Evolutionary conservation across 1,284 basidiomycete genomes (phyloP).

Genomic region (Thecaphora thlaspeos): DNA sequence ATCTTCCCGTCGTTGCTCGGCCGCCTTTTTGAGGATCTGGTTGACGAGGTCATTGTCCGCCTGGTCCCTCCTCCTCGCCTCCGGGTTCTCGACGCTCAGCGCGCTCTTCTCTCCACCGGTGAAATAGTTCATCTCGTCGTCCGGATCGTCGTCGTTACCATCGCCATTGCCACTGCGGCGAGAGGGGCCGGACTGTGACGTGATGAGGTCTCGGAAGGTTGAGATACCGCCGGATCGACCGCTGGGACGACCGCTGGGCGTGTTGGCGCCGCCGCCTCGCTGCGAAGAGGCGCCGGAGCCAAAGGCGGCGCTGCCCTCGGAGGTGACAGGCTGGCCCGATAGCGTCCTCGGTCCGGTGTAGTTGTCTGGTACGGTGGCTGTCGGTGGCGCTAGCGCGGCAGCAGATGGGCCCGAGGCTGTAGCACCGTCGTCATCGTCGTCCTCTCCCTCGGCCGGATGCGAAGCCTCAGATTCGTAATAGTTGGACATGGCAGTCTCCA

Average conservation of each 20-base stretch:
- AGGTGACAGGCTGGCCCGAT: constrained; percentile 52
- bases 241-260: constrained; percentile 9
- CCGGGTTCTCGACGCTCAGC: constrained; percentile 82
- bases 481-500: constrained; percentile 57
- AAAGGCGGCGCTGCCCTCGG: background rate
- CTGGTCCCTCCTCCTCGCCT: constrained; percentile 60
- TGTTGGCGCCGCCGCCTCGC: constrained; percentile 1
- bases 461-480: constrained; percentile 54
- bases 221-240: constrained; percentile 50
- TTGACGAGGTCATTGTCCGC: constrained; percentile 72
- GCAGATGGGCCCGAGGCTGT: constrained; percentile 4
- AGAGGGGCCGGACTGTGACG: constrained; percentile 10
- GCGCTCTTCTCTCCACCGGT: constrained; percentile 67
- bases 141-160: constrained; percentile 41
- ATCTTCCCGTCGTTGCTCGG: constrained; percentile 64
- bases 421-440: constrained; percentile 3
- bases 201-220: constrained; percentile 56
- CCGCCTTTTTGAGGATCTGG: constrained; percentile 74
- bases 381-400: too few relatives aligned
- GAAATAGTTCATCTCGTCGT: constrained; percentile 53
- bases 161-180: constrained; percentile 28
- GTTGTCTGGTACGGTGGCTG: constrained; percentile 15
- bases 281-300: background rate
- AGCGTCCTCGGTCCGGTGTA: constrained; percentile 55
- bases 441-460: constrained; percentile 6